Evolutionary conservation across 108 stramenopile species (phyloP), one percentile per base, ranked within the genome.

Genomic region (Skeletonema costatum): DNA sequence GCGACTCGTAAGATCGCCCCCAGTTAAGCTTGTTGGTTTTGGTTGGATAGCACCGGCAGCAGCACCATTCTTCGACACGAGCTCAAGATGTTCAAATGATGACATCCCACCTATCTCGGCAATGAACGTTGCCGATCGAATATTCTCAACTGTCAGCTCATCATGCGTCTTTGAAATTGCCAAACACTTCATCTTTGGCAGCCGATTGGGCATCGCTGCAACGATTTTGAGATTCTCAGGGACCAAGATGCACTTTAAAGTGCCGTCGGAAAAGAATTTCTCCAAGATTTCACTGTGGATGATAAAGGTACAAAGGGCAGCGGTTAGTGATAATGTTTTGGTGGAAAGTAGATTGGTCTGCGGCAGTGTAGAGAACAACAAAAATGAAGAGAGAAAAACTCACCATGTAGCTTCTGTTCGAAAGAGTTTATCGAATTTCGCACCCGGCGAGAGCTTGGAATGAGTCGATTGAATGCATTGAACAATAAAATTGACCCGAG

Each of bases 1-100:
- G 13, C 87, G 85, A 32, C 89, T 89, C 3, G 92, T 88, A 13
- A 96, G 92, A 56, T 97, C 95, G 11, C 96, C 96, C 96, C 93
- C 94, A 97, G 21, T 71, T 84, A 0, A 73, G 76, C 67, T 95
- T 92, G 76, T 97, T 95, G 48, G 75, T 68, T 68, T 39, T 88
- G 87, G 51, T 94, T 93, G 56, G 87, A 77, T 14, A 96, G 76
- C 42, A 97, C 82, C 25, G 93, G 94, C 46, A 96, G 75, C 60
- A 92, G 92, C 25, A 96, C 76, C 76, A 14, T 91, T 89, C 42
- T 87, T 84, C 30, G 91, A 86, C 13, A 94, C n/a, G 9, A 92
- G 85, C 75, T 97, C 94, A 41, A 97, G 60, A 73, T 97, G 92
- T 74, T 92, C 92, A 31, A 96, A 90, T 11, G 94, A 87, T 5